Evolutionary conservation across 2,329 filamentous ascomycete genomes (phyloP).

Genomic region (Penicillium sp.): DNA sequence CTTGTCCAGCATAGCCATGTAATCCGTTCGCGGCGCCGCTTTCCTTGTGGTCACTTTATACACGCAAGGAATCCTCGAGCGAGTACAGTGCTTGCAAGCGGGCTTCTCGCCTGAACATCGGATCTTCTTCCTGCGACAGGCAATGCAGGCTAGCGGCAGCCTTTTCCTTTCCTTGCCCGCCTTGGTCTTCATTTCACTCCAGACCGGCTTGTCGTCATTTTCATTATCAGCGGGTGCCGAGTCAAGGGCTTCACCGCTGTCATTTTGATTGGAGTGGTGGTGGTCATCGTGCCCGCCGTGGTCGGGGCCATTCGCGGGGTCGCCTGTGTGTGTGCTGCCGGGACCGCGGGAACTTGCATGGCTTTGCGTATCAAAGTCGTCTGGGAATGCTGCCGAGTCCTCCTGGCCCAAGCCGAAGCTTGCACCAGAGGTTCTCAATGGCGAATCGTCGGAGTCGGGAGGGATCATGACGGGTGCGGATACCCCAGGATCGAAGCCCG

Average conservation of each 20-base stretch:
- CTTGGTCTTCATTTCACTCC: conserved; percentile 84
- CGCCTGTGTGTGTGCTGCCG: conserved; percentile 27
- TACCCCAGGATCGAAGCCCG: conserved; percentile 32
- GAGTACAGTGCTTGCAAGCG: conserved; percentile 91
- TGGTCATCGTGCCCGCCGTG: conserved; percentile 19
- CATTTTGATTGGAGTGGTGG: conserved; percentile 17
- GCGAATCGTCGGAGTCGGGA: conserved; percentile 34
- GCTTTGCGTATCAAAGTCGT: conserved; percentile 37
- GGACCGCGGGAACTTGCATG: conserved; percentile 37
- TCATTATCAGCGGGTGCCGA: conserved; percentile 49
- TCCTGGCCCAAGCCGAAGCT: conserved; percentile 27
- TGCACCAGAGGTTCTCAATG: conserved; percentile 26
- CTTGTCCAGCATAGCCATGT: conserved; percentile 99
- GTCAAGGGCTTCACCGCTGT: conserved; percentile 21
- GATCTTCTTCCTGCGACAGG: conserved; percentile 95
- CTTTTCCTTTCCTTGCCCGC: conserved; percentile 95
- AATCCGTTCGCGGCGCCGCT: conserved; percentile 89
- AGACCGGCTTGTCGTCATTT: conserved; percentile 60
- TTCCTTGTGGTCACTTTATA: conserved; percentile 97
- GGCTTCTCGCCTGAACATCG: conserved; percentile 97
- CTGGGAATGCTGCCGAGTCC: conserved; percentile 22
- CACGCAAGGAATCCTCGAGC: conserved; percentile 90
- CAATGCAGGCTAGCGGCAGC: conserved; percentile 89
- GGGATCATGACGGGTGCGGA: conserved; percentile 40
- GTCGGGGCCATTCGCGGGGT: conserved; percentile 21